Evolutionary conservation across 2,329 filamentous ascomycete genomes (phyloP).

Genomic region (Aspergillus alliaceus): DNA sequence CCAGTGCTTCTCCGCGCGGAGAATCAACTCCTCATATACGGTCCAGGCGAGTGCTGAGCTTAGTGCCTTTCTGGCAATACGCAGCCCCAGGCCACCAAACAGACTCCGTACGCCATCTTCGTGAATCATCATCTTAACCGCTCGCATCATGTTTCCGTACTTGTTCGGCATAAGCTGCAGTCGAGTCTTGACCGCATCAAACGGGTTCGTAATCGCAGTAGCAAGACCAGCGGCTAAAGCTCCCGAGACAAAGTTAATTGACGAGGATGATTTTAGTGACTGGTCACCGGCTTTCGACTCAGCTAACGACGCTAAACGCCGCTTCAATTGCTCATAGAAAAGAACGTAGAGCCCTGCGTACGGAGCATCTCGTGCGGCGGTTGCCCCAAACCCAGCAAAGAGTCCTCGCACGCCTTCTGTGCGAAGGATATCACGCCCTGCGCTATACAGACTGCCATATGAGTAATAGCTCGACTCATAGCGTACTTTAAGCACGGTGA

Average conservation of each 20-base stretch:
- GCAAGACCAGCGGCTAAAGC: conserved; percentile 77
- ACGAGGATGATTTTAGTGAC: conserved; percentile 31
- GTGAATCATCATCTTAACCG: conserved; percentile 71
- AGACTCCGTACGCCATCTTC: conserved; percentile 80
- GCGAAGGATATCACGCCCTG: conserved; percentile 70
- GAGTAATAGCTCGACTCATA: conserved; percentile 87
- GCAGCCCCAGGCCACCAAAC: conserved; percentile 80
- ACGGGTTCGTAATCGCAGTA: conserved; percentile 90
- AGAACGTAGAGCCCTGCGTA: conserved; percentile 94
- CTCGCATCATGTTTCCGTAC: conserved; percentile 81
- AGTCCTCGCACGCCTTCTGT: conserved; percentile 78
- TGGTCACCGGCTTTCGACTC: conserved; percentile 17
- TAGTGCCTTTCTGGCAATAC: conserved; percentile 87
- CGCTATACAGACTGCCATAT: conserved; percentile 74
- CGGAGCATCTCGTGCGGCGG: conserved; percentile 88
- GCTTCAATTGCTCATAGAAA: conserved; percentile 71
- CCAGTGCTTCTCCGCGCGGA: conserved; percentile 61
- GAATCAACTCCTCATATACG: conserved; percentile 88
- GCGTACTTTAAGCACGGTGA: conserved; percentile 94
- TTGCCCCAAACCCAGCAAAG: conserved; percentile 91
- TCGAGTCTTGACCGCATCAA: conserved; percentile 93
- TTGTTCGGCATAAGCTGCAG: conserved; percentile 83
- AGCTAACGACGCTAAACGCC: conserved; percentile 29
- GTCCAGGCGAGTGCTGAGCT: conserved; percentile 98
- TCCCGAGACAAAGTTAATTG: conserved; percentile 83